Evolutionary conservation across 805 yeast species (phyloP).

Genomic region (Starmerella bombi): DNA sequence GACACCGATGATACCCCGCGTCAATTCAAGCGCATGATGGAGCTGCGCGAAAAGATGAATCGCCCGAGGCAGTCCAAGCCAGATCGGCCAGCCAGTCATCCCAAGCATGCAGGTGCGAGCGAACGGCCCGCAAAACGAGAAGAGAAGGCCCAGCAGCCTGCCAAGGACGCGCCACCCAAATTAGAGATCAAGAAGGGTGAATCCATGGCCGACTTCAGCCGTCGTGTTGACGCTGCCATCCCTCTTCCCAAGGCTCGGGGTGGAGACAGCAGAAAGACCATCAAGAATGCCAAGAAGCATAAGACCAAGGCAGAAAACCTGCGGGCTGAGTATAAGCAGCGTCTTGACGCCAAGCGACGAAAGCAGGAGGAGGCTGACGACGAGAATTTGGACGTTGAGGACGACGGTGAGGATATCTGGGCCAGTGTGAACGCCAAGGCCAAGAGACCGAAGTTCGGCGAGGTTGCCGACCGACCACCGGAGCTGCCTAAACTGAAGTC

Average conservation of each 20-base stretch:
- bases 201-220: conserved; percentile 28
- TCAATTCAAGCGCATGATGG: conserved; percentile 26
- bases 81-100: not conserved
- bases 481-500: conserved; percentile 25
- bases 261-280: conserved; percentile 23
- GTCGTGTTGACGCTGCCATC: conserved; percentile 32
- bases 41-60: conserved; percentile 4
- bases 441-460: conserved; percentile 31
- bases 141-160: conserved; percentile 2
- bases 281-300: conserved; percentile 22
- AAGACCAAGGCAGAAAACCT: conserved; percentile 20
- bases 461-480: conserved; percentile 33
- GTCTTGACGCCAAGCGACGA: conserved; percentile 17
- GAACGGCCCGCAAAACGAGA: not conserved
- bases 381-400: conserved; percentile 21
- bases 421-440: conserved; percentile 24
- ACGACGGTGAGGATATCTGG: conserved; percentile 35
- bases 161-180: conserved; percentile 13
- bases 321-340: conserved; percentile 19
- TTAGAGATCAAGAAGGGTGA: conserved; percentile 26
- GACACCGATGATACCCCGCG: conserved; percentile 28
- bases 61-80: conserved; percentile 4
- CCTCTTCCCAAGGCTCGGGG: conserved; percentile 30
- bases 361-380: conserved; percentile 19
- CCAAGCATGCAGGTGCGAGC: no score